A percentile compares a stretch with the other conserved stretches of the same genome.
Conservation (phyloP, 2,329 filamentous ascomycete genomes). For the Calonectria leucothoes region DNA sequence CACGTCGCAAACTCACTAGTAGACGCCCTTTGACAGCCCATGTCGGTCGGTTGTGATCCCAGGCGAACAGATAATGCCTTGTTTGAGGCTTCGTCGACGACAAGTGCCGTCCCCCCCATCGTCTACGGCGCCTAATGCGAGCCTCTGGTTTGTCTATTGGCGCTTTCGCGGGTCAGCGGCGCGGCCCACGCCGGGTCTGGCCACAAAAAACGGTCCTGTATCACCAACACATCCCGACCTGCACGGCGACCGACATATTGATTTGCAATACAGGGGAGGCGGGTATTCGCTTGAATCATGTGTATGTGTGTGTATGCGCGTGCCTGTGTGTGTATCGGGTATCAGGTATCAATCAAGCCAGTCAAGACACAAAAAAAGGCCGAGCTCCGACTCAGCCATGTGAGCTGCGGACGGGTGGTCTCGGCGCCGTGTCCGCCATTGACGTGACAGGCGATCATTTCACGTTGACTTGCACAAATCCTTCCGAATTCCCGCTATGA, state of each 20-base stretch:
- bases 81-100: not conserved
- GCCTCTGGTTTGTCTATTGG: constrained; percentile 39
- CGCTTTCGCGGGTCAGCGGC: constrained; percentile 19
- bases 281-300: not conserved
- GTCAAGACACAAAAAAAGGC: not conserved
- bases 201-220: constrained; percentile 2
- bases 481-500: not conserved
- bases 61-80: constrained; percentile 28
- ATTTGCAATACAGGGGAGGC: not conserved
- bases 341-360: not conserved
- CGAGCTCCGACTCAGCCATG: not conserved
- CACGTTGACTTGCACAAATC: constrained; percentile 4
- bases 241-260: not conserved
- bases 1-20: not conserved
- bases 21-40: not conserved
- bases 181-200: constrained; percentile 10
- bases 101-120: not conserved
- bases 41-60: not conserved
- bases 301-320: not conserved
- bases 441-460: not conserved
- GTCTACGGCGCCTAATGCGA: constrained; percentile 35
- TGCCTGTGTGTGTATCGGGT: not conserved
- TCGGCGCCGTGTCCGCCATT: constrained; percentile 14
- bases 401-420: not conserved
- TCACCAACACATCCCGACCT: constrained; percentile 17